Conservation (phyloP, 441 rosid species). For the Codiaeum variegatum region DNA sequence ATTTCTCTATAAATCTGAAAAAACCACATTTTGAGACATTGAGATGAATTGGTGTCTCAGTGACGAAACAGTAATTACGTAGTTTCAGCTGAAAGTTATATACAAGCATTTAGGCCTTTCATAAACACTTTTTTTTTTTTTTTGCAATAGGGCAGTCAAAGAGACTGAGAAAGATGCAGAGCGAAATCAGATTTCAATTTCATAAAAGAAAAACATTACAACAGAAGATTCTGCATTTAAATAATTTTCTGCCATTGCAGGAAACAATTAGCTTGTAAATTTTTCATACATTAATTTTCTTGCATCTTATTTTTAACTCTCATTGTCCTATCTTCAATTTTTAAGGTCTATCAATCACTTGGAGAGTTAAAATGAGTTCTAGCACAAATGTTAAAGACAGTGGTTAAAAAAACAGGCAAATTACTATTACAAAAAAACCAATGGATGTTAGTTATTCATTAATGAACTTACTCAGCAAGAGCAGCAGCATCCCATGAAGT, state of each 20-base stretch:
- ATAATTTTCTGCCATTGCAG: background rate
- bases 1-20: conserved; percentile 77
- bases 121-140: background rate
- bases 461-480: conserved; percentile 70
- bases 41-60: background rate
- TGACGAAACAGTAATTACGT: background rate
- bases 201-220: background rate
- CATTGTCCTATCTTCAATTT: background rate
- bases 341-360: background rate
- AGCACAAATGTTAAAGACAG: too few species aligned
- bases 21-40: conserved; percentile 8
- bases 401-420: too few species aligned
- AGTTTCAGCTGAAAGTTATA: background rate
- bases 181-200: background rate
- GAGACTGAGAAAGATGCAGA: background rate
- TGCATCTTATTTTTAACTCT: background rate
- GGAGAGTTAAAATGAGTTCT: background rate
- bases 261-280: background rate
- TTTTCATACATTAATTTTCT: background rate
- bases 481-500: conserved; percentile 82
- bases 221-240: background rate
- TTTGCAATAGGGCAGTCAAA: background rate
- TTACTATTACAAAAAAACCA: too few species aligned
- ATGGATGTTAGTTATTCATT: background rate
- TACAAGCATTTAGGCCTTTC: background rate